Evolutionary conservation across 2,329 filamentous ascomycete species (phyloP), one percentile per base, ranked within the genome.

Genomic region (Rhinocladiella mackenziei): DNA sequence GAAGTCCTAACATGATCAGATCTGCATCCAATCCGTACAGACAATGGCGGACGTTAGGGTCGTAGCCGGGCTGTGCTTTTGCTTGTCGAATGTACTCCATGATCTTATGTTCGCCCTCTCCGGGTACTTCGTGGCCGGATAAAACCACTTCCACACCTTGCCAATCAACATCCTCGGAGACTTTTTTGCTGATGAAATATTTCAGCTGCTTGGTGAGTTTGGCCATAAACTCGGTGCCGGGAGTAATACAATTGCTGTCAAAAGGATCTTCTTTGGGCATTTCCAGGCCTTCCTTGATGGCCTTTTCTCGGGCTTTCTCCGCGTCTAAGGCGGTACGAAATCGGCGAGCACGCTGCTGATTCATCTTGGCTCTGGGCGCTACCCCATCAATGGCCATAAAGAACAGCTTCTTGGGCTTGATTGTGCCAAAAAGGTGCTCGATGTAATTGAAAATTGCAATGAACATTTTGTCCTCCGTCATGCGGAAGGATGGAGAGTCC

Each of bases 371-470:
- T 60, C 92, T 85, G 13, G 92, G 94, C 15, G 92, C 92, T 51
- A 98, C 94, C 60, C 92, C 92, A 62, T 98, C 92, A 55, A 98
- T 92, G 38, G 92, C 94, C 92, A 98, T 98, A 74, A 96, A 98
- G 71, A 98, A 98, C 25, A 98, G 78, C 73, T 96, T 84, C 70
- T 95, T 91, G 9, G 92, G 92, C 68, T 97, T 97, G 64, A 98
- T 98, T 69, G 96, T 98, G 58, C 91, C 89, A 66, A 94, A 98
- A 40, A 98, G 70, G 71, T 98, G 92, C 68, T 98, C 92, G 56
- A 98, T 98, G 66, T 98, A 98, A 70, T 97, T 97, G 79, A 98
- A 98, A 60, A 98, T 98, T 46, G 89, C 86, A 57, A 98, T 96
- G 64, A 98, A 98, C 92, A 98, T 98, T 67, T 96, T 87, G 65